A percentile compares a stretch with the other conserved stretches of the same genome.
Evolutionary conservation across 345 rosid species (phyloP).

Genomic region (Psidium friedrichsthalianum): DNA sequence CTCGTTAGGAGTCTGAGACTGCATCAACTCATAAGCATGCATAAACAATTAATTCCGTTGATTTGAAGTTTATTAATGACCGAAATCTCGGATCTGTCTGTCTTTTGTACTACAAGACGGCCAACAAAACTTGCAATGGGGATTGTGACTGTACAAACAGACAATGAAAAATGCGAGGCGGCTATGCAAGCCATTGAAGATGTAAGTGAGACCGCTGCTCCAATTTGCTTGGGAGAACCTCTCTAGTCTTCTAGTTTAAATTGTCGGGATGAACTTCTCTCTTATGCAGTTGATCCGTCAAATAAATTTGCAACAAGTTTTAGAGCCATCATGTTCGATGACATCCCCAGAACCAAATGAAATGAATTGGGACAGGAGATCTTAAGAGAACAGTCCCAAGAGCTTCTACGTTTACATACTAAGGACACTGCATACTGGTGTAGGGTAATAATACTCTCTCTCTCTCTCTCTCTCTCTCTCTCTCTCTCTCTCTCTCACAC

Average conservation of each 20-base stretch:
- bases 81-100: not conserved
- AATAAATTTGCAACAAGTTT: conserved; percentile 17
- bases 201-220: conserved; percentile 1
- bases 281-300: conserved; percentile 10
- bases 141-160: conserved; percentile 9
- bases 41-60: not conserved
- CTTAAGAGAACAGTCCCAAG: conserved; percentile 5
- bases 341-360: conserved; percentile 6
- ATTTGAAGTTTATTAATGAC: not conserved
- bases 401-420: conserved; percentile 1
- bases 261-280: not conserved
- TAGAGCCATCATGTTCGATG: conserved; percentile 20
- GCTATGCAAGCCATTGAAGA: conserved; percentile 6
- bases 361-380: not conserved
- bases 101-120: not conserved
- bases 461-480: too few relatives aligned
- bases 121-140: conserved; percentile 6
- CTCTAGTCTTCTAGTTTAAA: not conserved
- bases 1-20: not conserved
- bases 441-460: conserved; percentile 4
- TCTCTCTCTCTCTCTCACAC: too few relatives aligned
- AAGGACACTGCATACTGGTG: conserved; percentile 13
- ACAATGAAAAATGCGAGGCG: conserved; percentile 11
- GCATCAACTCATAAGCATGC: not conserved
- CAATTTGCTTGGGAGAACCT: not conserved